Percentiles rank a stretch among this genome's conserved stretches.
Evolutionary conservation across 805 yeast genomes (phyloP).

Genomic region (Alloascoidea hylecoeti): DNA sequence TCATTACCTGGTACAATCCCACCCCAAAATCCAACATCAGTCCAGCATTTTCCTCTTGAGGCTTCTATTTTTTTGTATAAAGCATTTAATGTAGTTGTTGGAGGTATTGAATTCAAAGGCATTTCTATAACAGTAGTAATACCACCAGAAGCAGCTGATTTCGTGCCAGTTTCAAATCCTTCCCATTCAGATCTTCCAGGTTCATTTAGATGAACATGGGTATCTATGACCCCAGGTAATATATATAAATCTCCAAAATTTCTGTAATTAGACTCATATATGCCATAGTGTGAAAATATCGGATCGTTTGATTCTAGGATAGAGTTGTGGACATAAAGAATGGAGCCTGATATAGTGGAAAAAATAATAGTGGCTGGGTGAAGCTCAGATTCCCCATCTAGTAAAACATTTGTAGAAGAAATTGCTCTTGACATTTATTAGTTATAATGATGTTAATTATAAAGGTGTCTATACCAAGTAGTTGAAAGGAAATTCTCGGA

Average conservation of each 20-base stretch:
- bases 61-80: conserved; percentile 65
- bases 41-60: conserved; percentile 76
- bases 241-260: conserved; percentile 50
- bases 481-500: too few species aligned
- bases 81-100: conserved; percentile 76
- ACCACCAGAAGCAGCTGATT: conserved; percentile 91
- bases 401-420: conserved; percentile 41
- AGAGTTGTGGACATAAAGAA: background rate
- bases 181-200: conserved; percentile 99
- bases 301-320: conserved; percentile 17
- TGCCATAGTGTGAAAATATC: conserved; percentile 26
- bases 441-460: too few species aligned
- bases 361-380: conserved; percentile 52
- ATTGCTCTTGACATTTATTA: conserved; percentile 55
- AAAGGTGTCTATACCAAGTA: too few species aligned
- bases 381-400: conserved; percentile 21
- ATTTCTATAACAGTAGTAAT: conserved; percentile 92
- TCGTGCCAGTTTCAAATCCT: conserved; percentile 93
- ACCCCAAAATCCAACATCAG: conserved; percentile 94
- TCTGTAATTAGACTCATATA: conserved; percentile 25
- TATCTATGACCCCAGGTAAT: conserved; percentile 85
- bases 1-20: conserved; percentile 73
- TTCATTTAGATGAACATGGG: conserved; percentile 90
- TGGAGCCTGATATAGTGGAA: conserved; percentile 26
- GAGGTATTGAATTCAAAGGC: conserved; percentile 95